Evolutionary conservation across 306 rosid species (phyloP).

Genomic region (Fagus sylvatica): DNA sequence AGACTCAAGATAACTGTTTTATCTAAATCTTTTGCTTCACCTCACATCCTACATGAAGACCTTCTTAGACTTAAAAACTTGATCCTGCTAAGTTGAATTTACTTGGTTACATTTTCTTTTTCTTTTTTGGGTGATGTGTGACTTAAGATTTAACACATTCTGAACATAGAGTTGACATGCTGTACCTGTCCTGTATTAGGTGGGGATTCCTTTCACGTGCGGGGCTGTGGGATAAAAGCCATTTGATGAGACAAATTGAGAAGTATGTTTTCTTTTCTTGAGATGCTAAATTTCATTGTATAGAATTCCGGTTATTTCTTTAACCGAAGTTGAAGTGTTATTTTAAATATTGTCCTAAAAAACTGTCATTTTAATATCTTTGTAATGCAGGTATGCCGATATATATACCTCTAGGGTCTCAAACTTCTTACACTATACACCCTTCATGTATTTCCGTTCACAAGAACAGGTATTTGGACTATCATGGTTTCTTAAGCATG

Average conservation of each 20-base stretch:
- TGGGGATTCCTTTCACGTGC: slow-evolving; percentile 99
- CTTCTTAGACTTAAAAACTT: neutral
- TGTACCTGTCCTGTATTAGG: slow-evolving; percentile 47
- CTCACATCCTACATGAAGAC: neutral
- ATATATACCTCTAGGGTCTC: slow-evolving; percentile 98
- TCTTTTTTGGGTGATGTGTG: neutral
- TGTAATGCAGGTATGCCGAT: slow-evolving; percentile 81
- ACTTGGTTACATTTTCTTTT: neutral
- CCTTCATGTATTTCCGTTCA: slow-evolving; percentile 95
- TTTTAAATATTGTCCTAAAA: neutral
- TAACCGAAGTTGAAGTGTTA: neutral
- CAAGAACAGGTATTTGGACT: slow-evolving; percentile 80
- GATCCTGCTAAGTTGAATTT: neutral
- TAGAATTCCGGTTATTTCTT: neutral
- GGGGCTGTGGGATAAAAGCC: slow-evolving; percentile 97
- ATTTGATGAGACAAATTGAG: slow-evolving; percentile 96
- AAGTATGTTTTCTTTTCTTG: slow-evolving; percentile 58
- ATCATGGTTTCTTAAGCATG: slow-evolving; percentile 5
- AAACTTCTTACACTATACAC: slow-evolving; percentile 81
- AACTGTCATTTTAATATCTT: slow-evolving; percentile 6
- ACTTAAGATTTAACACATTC: neutral
- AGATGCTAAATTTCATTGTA: slow-evolving; percentile 15
- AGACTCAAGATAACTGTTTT: neutral
- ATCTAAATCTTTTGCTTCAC: neutral
- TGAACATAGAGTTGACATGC: slow-evolving; percentile 22